Percentiles rank a stretch among this genome's conserved stretches.
phyloP scores from a whole-genome alignment of 257 asterid genomes.

The Anisodus acutangulus region DNA sequence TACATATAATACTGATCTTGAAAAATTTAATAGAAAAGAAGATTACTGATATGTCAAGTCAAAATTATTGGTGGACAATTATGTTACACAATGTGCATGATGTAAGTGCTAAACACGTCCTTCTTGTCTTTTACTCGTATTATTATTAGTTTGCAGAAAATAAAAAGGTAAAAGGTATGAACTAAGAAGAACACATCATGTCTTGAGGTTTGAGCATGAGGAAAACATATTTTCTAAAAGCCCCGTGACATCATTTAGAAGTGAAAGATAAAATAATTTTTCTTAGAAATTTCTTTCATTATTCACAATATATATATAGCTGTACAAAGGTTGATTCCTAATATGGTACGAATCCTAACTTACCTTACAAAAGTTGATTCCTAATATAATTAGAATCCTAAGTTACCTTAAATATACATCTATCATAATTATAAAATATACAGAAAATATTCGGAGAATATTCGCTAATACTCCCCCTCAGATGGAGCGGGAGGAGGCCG shows the following conservation, averaged over 20 bases:
- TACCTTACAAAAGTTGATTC: no score
- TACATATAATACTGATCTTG: neutral
- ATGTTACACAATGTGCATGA: neutral
- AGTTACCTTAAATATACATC: no score
- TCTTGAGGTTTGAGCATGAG: neutral
- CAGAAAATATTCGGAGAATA: no score
- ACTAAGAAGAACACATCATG: neutral
- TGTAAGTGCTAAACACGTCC: neutral
- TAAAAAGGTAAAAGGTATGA: neutral
- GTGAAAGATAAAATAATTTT: no score
- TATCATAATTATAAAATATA: no score
- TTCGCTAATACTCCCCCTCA: no score
- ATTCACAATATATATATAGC: no score
- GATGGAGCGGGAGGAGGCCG: no score
- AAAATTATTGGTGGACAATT: neutral
- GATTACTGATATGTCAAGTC: neutral
- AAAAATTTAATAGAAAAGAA: neutral
- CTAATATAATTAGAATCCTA: no score
- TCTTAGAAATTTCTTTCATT: no score
- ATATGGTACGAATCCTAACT: no score
- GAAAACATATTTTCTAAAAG: neutral
- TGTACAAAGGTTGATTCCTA: no score
- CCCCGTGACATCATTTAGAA: slow-evolving; percentile 14
- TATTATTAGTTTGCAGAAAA: neutral
- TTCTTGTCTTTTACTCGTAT: neutral